Conservation (phyloP, 169 alveolate species). For the Sarcocystis neurona region DNA sequence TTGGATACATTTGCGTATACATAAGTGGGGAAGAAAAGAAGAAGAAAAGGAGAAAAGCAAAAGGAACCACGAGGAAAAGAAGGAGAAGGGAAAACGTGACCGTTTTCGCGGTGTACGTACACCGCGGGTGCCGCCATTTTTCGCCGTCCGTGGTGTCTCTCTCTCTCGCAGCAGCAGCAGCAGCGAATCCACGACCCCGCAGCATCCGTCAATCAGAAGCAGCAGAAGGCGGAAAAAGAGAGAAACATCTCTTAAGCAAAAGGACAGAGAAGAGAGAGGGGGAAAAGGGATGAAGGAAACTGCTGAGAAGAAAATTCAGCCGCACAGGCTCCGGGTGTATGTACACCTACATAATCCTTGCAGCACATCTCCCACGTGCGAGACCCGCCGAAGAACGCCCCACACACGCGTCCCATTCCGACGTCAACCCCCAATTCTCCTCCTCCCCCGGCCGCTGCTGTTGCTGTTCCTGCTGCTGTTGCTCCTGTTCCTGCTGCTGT, state of each 20-base stretch:
- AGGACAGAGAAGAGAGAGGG: not conserved
- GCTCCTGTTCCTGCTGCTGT: constrained; percentile 9
- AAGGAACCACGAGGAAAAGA: not conserved
- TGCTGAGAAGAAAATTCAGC: not conserved
- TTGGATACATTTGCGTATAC: not conserved
- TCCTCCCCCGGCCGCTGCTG: constrained; percentile 16
- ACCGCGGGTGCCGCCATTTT: too few species aligned
- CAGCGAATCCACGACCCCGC: too few species aligned
- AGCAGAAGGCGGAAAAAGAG: not conserved
- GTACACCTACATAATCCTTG: constrained; percentile 5
- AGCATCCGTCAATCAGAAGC: too few species aligned
- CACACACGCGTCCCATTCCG: too few species aligned
- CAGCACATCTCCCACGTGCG: constrained; percentile 17
- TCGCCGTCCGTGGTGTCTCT: too few species aligned
- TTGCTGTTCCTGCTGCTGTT: not conserved
- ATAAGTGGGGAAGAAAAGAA: not conserved
- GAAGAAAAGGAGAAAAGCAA: not conserved
- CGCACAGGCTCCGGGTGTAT: not conserved
- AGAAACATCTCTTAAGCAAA: not conserved
- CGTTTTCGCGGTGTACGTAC: too few species aligned
- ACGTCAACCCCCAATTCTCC: not conserved
- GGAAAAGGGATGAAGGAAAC: not conserved
- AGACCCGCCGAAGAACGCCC: not conserved
- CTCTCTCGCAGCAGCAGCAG: not conserved
- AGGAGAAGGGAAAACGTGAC: not conserved